A percentile compares a stretch with the other conserved stretches of the same genome.
Evolutionary conservation across 2,329 filamentous ascomycete genomes (phyloP).

Genomic region (Penicillium sp.): DNA sequence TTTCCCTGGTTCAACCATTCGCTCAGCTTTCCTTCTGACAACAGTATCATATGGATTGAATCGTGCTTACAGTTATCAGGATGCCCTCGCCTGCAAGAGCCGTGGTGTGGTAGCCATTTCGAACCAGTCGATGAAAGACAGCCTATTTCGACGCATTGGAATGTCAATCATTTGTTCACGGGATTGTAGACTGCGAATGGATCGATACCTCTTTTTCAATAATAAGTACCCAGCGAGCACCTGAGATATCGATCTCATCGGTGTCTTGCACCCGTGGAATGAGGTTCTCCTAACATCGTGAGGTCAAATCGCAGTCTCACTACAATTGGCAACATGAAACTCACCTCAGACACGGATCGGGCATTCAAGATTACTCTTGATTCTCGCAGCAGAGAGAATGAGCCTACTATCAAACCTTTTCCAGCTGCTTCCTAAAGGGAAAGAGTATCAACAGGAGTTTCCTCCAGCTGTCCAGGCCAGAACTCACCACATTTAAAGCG

Average conservation of each 20-base stretch:
- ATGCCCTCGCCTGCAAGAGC: slow-evolving; percentile 53
- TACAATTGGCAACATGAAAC: background rate
- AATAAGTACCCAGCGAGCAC: slow-evolving; percentile 62
- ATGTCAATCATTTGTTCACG: background rate
- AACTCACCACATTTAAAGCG: slow-evolving; percentile 61
- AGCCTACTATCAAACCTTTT: slow-evolving; percentile 49
- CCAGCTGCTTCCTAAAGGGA: slow-evolving; percentile 43
- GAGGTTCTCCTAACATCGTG: slow-evolving; percentile 53
- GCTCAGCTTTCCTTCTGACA: background rate
- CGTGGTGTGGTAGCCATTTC: slow-evolving; percentile 51
- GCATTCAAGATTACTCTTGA: slow-evolving; percentile 43
- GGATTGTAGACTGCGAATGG: background rate
- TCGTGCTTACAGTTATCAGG: slow-evolving; percentile 57
- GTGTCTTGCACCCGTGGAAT: slow-evolving; percentile 54
- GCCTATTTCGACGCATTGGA: slow-evolving; percentile 48
- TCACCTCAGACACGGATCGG: slow-evolving; percentile 35
- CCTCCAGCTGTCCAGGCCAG: background rate
- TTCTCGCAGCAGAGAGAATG: slow-evolving; percentile 31
- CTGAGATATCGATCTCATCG: slow-evolving; percentile 50
- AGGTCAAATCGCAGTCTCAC: background rate
- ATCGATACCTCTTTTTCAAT: slow-evolving; percentile 65
- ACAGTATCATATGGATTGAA: background rate
- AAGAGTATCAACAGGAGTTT: background rate
- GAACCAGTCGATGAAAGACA: slow-evolving; percentile 61
- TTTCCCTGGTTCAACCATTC: slow-evolving; percentile 55